phyloP scores from a whole-genome alignment of 371 early-diverging fungal species.

The Batkoa obscura region DNA sequence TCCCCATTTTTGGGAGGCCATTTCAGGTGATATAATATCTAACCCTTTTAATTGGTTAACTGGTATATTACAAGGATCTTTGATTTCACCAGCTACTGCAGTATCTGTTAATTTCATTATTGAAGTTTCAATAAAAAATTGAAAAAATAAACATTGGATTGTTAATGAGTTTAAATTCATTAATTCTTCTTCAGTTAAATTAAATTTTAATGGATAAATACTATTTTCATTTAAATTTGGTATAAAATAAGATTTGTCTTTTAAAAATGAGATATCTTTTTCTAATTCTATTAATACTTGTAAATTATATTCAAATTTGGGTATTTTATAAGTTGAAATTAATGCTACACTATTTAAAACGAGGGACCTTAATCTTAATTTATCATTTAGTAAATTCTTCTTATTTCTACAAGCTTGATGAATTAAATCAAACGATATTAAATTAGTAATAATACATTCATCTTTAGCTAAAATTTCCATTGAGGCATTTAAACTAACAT shows the following conservation, averaged over 20 bases:
- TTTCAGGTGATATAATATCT: not conserved
- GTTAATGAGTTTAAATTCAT: not conserved
- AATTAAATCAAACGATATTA: slow-evolving; percentile 53
- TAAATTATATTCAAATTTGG: not conserved
- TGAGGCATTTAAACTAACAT: slow-evolving; percentile 18
- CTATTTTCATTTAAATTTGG: not conserved
- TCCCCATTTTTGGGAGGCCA: slow-evolving; percentile 1
- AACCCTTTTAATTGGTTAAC: not conserved
- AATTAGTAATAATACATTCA: slow-evolving; percentile 25
- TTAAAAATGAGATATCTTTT: not conserved
- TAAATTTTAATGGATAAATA: not conserved
- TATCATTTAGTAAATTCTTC: not conserved
- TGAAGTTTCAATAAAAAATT: slow-evolving; percentile 1
- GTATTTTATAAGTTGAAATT: not conserved
- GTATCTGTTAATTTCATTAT: not conserved
- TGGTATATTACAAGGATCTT: slow-evolving; percentile 1
- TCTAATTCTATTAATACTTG: not conserved
- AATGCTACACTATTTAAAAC: slow-evolving; percentile 1
- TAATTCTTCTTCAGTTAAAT: not conserved
- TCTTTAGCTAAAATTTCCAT: slow-evolving; percentile 29
- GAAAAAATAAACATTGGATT: not conserved
- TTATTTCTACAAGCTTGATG: slow-evolving; percentile 13
- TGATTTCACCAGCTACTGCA: not conserved
- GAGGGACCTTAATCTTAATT: not conserved
- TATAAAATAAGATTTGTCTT: not conserved